Conservation (phyloP, 2,329 filamentous ascomycete genomes). For the Fusarium caatingaense region DNA sequence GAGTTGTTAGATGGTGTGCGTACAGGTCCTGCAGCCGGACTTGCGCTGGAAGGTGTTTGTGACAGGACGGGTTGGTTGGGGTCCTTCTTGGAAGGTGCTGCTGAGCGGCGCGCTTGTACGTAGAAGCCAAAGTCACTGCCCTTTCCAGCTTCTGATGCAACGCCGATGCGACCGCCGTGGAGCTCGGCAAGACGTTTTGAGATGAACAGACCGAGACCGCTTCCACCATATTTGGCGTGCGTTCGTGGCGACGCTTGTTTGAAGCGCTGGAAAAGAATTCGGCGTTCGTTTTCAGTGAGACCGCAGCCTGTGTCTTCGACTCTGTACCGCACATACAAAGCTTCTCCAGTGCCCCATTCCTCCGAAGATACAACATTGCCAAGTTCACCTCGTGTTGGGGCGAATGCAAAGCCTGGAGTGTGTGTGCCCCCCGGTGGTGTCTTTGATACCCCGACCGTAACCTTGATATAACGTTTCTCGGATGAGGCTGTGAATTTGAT, state of each 20-base stretch:
- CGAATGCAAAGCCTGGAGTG: conserved; percentile 23
- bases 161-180: conserved; percentile 73
- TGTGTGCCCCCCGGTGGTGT: background rate
- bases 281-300: conserved; percentile 70
- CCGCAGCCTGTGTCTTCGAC: conserved; percentile 75
- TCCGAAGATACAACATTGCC: conserved; percentile 33
- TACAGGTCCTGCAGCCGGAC: background rate
- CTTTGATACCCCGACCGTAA: conserved; percentile 61
- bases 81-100: conserved; percentile 30
- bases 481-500: conserved; percentile 76
- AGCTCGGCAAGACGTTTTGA: conserved; percentile 71
- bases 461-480: conserved; percentile 56
- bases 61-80: background rate
- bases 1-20: background rate
- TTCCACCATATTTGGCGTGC: conserved; percentile 71
- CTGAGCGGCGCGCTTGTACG: conserved; percentile 64
- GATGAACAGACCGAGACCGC: conserved; percentile 73
- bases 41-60: background rate
- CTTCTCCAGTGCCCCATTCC: conserved; percentile 51
- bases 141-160: conserved; percentile 66
- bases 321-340: conserved; percentile 58
- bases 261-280: conserved; percentile 74
- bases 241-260: conserved; percentile 67
- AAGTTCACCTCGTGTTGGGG: conserved; percentile 12
- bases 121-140: conserved; percentile 74